A percentile compares a stretch with the other conserved stretches of the same genome.
These are phyloP conservation scores for Xylaria castorea DNA, from an alignment of 495 filamentous ascomycete genomes.

Conservation along the genomic window DNA sequence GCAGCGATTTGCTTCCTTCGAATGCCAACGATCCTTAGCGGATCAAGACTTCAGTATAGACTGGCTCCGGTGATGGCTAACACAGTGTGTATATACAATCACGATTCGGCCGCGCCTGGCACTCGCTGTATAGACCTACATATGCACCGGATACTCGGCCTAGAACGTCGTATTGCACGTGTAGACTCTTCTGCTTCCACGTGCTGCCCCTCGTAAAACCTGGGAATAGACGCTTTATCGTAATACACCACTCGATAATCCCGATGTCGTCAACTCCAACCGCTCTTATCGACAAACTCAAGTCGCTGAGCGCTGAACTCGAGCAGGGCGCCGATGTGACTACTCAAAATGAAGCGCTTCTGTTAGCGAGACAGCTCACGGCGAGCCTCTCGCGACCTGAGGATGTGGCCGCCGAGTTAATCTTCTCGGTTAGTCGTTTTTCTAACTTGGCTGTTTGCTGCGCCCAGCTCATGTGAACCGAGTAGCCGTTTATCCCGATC, in stretches of 20 bases:
- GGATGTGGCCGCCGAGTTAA: slow-evolving; percentile 16
- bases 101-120: not conserved
- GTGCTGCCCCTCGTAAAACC: not conserved
- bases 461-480: not conserved
- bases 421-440: slow-evolving; percentile 11
- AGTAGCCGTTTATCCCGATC: slow-evolving; percentile 31
- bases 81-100: slow-evolving; percentile 1
- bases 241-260: not conserved
- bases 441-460: not conserved
- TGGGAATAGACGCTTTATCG: not conserved
- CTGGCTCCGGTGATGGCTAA: not conserved
- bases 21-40: not conserved
- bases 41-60: not conserved
- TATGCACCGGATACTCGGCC: not conserved
- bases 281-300: slow-evolving; percentile 12
- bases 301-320: slow-evolving; percentile 6
- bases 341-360: slow-evolving; percentile 5
- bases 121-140: not conserved
- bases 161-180: not conserved
- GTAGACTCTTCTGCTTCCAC: not conserved
- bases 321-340: not conserved
- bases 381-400: slow-evolving; percentile 10
- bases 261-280: slow-evolving; percentile 1
- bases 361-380: slow-evolving; percentile 8
- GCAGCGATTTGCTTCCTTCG: not conserved